These are phyloP conservation scores for Nitzschia sp. DNA, from an alignment of 108 stramenopile species.

Conservation along the genomic window DNA sequence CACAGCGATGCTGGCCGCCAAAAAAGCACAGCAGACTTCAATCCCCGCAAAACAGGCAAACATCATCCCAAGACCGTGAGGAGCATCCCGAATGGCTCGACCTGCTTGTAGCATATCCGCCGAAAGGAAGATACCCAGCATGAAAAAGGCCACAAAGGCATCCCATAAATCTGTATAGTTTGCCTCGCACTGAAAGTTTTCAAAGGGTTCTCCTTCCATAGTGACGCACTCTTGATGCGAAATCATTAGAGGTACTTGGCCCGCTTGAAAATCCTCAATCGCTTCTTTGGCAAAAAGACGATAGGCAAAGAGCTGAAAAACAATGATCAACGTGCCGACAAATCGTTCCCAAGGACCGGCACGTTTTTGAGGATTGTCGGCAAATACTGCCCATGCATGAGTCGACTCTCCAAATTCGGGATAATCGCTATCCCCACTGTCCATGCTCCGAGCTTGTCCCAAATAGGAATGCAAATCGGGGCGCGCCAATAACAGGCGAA, in stretches of 20 bases:
- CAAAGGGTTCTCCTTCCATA: constrained; percentile 15
- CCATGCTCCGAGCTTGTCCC: neutral
- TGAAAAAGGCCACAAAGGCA: constrained; percentile 47
- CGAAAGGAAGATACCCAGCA: constrained; percentile 42
- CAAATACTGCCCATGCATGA: constrained; percentile 46
- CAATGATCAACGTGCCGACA: constrained; percentile 41
- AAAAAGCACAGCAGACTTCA: constrained; percentile 36
- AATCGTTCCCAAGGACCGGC: constrained; percentile 32
- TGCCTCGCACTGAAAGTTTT: constrained; percentile 39
- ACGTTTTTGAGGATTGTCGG: constrained; percentile 31
- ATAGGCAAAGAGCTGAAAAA: constrained; percentile 47
- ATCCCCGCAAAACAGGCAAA: constrained; percentile 42
- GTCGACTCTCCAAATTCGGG: constrained; percentile 40
- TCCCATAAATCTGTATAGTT: constrained; percentile 35
- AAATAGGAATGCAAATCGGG: neutral
- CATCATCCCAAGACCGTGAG: neutral
- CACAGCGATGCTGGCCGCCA: constrained; percentile 40
- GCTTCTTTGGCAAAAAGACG: constrained; percentile 45
- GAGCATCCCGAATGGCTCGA: constrained; percentile 30
- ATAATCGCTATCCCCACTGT: constrained; percentile 28
- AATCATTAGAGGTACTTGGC: constrained; percentile 30
- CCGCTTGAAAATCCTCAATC: constrained; percentile 40
- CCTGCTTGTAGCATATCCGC: constrained; percentile 35
- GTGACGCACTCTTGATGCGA: constrained; percentile 22
- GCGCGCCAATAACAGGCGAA: neutral